Base-by-base conservation (phyloP, 306 rosid species). In the Notholithocarpus densiflorus region DNA sequence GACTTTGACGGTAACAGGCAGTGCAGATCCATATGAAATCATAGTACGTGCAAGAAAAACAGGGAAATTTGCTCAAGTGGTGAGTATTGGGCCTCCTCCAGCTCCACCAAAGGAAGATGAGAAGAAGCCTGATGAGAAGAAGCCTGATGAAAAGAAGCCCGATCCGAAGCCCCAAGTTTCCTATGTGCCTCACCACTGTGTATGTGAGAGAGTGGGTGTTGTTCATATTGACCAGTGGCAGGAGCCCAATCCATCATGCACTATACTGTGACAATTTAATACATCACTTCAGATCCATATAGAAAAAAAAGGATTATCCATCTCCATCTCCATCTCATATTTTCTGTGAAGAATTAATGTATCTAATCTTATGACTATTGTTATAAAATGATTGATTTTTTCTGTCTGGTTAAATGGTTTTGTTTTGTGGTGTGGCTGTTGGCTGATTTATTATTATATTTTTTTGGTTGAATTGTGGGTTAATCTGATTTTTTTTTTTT, bases 21-120 rank as follows among this genome's bases (percentile, higher is more conserved):
- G 84, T n/a, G 93, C 94, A 54, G 97, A 92, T 64, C 96, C 97
- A 2, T 86, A 82, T 62, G 87, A 85, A 0, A 88, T 90, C 52
- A 86, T 92, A 6, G 75, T 85, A 20, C 75, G 84, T 8, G 77
- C 82, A 32, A 88, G 92, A 81, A 88, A 88, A 75, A 80, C 83
- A 0, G 87, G 89, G 5, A 92, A 84, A 80, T 40, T 1, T 75
- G 96, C 69, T 0, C 84, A 90, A 27, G 84, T 90, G 2, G 82
- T 90, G 24, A 92, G 81, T 64, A 71, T 92, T 56, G 96, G 96
- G 75, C 92, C 92, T 21, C 96, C 90, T 0, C 88, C 82, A 0
- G 55, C 85, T 3, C 90, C 92, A 0, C 83, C 81, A 0, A 90
- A 90, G 73, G 80, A 71, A 17, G 83, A 75, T 0, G 62, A 74